phyloP scores from a whole-genome alignment of 2,329 filamentous ascomycete genomes.

The Emmonsia crescens region DNA sequence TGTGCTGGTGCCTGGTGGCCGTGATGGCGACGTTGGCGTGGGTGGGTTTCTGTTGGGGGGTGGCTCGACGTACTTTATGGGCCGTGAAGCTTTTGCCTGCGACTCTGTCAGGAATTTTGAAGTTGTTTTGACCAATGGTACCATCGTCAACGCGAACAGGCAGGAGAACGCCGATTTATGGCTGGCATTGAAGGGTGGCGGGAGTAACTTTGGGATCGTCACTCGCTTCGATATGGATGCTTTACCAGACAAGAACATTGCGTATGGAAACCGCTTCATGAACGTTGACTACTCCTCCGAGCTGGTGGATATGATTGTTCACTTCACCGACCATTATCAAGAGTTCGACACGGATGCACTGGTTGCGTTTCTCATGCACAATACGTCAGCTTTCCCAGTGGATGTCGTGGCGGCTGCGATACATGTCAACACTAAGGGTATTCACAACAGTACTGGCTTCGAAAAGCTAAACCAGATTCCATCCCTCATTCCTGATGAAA shows the following conservation, averaged over 20 bases:
- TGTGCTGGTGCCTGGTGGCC: conserved; percentile 24
- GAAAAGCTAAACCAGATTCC: neutral
- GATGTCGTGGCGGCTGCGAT: neutral
- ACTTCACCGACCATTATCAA: conserved; percentile 3
- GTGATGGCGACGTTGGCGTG: conserved; percentile 26
- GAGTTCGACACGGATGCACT: neutral
- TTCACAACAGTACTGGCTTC: neutral
- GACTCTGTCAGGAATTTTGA: neutral
- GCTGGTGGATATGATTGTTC: neutral
- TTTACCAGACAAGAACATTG: neutral
- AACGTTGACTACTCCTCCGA: neutral
- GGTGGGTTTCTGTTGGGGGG: conserved; percentile 27
- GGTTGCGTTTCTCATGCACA: neutral
- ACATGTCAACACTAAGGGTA: neutral
- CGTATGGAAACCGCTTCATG: neutral
- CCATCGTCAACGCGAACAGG: conserved; percentile 18
- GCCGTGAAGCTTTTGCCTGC: neutral
- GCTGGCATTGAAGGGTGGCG: conserved; percentile 27
- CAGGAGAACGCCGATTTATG: conserved; percentile 21
- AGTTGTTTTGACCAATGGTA: conserved; percentile 21
- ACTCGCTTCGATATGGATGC: conserved; percentile 18
- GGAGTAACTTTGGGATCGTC: conserved; percentile 26
- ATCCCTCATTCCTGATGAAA: neutral
- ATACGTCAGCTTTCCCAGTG: neutral
- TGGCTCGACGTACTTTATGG: neutral